These are phyloP conservation scores for Xerocomellus intermedius DNA, from an alignment of 768 basidiomycete genomes.

Conservation along the genomic window DNA sequence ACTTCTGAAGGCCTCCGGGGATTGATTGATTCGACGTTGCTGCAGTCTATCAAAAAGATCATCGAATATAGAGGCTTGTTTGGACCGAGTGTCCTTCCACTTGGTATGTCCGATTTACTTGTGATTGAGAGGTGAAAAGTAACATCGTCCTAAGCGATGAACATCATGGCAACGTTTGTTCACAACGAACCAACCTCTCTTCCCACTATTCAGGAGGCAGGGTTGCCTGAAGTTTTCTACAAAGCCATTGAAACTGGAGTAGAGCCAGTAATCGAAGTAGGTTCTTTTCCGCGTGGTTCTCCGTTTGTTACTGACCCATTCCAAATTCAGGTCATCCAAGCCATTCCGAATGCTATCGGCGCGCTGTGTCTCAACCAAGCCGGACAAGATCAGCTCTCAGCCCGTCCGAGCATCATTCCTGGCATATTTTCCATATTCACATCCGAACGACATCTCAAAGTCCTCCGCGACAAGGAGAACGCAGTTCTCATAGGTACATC, in stretches of 20 bases:
- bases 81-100: constrained; percentile 81
- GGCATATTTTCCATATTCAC: constrained; percentile 85
- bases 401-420: constrained; percentile 79
- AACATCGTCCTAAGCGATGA: constrained; percentile 55
- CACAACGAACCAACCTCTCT: constrained; percentile 98
- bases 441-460: constrained; percentile 76
- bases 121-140: not conserved
- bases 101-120: constrained; percentile 52
- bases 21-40: constrained; percentile 84
- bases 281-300: constrained; percentile 1
- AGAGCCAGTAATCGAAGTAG: constrained; percentile 85
- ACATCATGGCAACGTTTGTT: constrained; percentile 94
- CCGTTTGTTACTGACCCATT: not conserved
- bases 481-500: constrained; percentile 84
- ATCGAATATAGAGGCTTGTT: constrained; percentile 80
- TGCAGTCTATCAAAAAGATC: constrained; percentile 84
- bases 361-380: constrained; percentile 92
- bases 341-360: constrained; percentile 93
- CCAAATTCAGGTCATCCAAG: constrained; percentile 71
- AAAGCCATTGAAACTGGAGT: constrained; percentile 78
- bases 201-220: constrained; percentile 87
- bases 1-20: constrained; percentile 93
- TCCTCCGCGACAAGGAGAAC: constrained; percentile 91
- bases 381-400: constrained; percentile 78
- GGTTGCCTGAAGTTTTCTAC: constrained; percentile 88